These are phyloP conservation scores for Cercospora sp. DNA, from an alignment of 2,329 filamentous ascomycete genomes.

Conservation along the genomic window DNA sequence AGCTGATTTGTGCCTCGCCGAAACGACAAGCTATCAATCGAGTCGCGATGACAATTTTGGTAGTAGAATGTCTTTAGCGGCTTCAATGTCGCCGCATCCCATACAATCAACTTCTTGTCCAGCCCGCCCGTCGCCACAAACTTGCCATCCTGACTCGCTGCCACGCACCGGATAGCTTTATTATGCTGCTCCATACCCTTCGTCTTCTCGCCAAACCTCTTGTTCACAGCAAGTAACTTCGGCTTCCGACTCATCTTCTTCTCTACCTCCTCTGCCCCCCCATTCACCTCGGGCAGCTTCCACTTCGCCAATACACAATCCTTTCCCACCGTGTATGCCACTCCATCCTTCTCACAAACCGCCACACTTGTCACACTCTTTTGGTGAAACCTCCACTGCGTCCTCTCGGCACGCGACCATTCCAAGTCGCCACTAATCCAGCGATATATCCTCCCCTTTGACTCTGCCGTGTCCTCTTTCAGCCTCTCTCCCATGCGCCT, in stretches of 20 bases:
- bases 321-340: constrained; percentile 85
- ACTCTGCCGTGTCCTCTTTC: constrained; percentile 87
- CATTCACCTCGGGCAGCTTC: constrained; percentile 61
- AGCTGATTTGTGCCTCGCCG: constrained; percentile 74
- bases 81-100: constrained; percentile 76
- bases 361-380: constrained; percentile 77
- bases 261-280: constrained; percentile 19
- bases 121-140: constrained; percentile 87
- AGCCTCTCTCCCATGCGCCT: constrained; percentile 63
- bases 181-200: constrained; percentile 65
- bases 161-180: constrained; percentile 76
- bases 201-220: constrained; percentile 61
- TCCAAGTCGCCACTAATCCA: constrained; percentile 72
- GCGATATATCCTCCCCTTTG: constrained; percentile 85
- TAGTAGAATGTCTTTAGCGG: constrained; percentile 84
- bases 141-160: constrained; percentile 83
- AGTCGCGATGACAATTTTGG: constrained; percentile 87
- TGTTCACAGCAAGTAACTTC: constrained; percentile 60
- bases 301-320: constrained; percentile 86
- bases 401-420: constrained; percentile 66
- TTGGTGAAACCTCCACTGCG: constrained; percentile 75
- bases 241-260: constrained; percentile 47
- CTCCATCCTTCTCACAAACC: constrained; percentile 63
- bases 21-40: constrained; percentile 82
- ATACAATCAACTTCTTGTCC: constrained; percentile 82